Evolutionary conservation across 1,139 yeast species (phyloP), one percentile per base, ranked within the genome.

Genomic region (Blastobotrys persicus): DNA sequence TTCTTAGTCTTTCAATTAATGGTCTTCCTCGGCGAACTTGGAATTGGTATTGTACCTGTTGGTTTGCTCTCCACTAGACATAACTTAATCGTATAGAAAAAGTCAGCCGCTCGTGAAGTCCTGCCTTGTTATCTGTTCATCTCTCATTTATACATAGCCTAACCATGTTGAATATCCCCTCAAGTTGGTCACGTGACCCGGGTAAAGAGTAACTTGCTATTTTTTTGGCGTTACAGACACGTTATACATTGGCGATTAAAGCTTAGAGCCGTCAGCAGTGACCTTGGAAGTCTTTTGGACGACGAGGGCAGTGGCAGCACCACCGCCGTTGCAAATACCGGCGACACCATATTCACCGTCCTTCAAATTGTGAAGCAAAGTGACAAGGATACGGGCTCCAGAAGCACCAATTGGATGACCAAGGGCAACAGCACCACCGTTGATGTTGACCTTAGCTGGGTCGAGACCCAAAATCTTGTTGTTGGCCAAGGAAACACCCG

Each of bases 381-480:
- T 88, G 56, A 86, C 89, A 47, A 89, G 77, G 63, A 89, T 80
- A 75, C 98, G 81, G 42, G 96, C 95, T 67, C 98, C 97, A 11
- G 96, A 87, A 65, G 95, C 85, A 49, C 97, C 98, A 67, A 89
- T 79, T 63, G 98, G 96, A 69, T 89, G 97, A 44, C 97, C 97
- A 56, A 89, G 70, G 39, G 96, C 96, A 55, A 89, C 96, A 37
- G 97, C 97, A 69, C 97, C 98, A 68, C 98, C 98, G 66, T 86
- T 86, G 53, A 81, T 89, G 66, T 89, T 89, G 52, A 89, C 81
- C 72, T 86, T 88, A 47, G 79, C 76, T 23, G 76, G 74, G 55
- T 85, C 84, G 50, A 89, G 71, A 56, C 76, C 75, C 53, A 86
- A 77, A 53, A 85, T 70, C 70, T 83, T 77, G 57, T 86, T 78